Evolutionary conservation across 768 basidiomycete genomes (phyloP), one percentile per base, ranked within the genome.

Genomic region (Trametes maxima): DNA sequence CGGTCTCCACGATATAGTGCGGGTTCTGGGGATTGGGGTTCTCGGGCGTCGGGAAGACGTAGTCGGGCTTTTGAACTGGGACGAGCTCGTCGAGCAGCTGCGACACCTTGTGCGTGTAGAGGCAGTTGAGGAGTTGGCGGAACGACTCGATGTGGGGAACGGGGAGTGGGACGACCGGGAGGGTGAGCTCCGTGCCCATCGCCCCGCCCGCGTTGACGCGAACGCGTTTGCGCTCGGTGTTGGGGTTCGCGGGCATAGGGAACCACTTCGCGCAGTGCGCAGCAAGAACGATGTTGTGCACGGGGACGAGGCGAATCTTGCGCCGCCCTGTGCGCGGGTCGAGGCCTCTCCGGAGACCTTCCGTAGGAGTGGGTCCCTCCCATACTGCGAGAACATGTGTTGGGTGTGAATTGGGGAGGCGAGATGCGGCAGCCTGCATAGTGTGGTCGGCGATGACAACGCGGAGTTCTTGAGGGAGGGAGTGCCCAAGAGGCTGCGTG

Each of bases 91-190:
- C 78, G 40, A 93, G 77, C 56, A 93, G 80, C n/a, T 74, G 64
- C 51, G 77, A 76, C 25, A 86, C 76, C 63, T 84, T 81, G 69
- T 88, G 85, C 25, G 81, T 82, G 76, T 94, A 91, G 65, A 94
- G 77, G 77, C 82, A 92, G 0, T 77, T 72, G 65, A 85, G 85
- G 10, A 94, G 77, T 35, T 85, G 73, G 10, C 83, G 74, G 74
- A 92, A 92, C 0, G 89, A 84, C 2, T 82, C 80, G 0, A 89
- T 84, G 1, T 88, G 86, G 2, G 92, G 91, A 13, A 94, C 78
- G 43, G 82, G 78, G 66, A 94, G 74, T 2, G 85, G 86, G 13
- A 92, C 78, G 17, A 93, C 82, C 21, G 92, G 90, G 5, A 93
- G 65, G 14, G 65, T 70, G 52, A 68, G 44, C 44, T 53, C 49